Percentiles rank a stretch among this genome's conserved stretches.
phyloP scores from a whole-genome alignment of 2,329 filamentous ascomycete species.

The Elsinoe australis region DNA sequence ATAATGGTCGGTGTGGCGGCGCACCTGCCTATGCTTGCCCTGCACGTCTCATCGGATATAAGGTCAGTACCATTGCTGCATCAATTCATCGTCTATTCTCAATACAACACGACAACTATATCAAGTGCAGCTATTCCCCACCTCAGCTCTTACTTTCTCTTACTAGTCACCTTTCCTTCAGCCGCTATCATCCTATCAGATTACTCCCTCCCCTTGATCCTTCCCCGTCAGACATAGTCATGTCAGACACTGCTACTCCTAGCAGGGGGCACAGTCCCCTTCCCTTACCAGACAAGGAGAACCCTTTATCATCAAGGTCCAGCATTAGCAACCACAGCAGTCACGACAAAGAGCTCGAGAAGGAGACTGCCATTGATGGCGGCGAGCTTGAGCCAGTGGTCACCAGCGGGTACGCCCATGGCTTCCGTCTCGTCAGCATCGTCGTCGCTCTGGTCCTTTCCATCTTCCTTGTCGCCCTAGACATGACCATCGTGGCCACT shows the following conservation, averaged over 20 bases:
- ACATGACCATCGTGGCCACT: conserved; percentile 25
- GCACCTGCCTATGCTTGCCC: too few relatives aligned
- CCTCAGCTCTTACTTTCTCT: too few relatives aligned
- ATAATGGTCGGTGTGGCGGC: neutral
- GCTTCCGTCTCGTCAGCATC: conserved; percentile 1
- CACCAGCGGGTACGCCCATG: conserved; percentile 8
- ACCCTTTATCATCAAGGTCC: neutral
- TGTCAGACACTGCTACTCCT: conserved; percentile 1
- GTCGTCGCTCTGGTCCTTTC: conserved; percentile 17
- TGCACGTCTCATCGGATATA: too few relatives aligned
- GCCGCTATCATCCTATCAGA: too few relatives aligned
- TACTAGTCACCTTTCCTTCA: too few relatives aligned
- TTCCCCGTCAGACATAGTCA: neutral
- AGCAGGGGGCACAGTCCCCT: neutral
- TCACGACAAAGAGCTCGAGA: neutral
- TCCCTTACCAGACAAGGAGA: neutral
- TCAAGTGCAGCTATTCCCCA: too few relatives aligned
- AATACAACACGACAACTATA: too few relatives aligned
- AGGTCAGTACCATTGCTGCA: too few relatives aligned
- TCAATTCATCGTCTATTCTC: too few relatives aligned
- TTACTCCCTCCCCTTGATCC: too few relatives aligned
- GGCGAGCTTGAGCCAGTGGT: conserved; percentile 12
- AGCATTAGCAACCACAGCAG: conserved; percentile 5
- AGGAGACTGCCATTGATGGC: conserved; percentile 10
- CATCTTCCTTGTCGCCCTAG: conserved; percentile 24